Percentiles rank a stretch among this genome's conserved stretches.
Evolutionary conservation across 2,329 filamentous ascomycete species (phyloP).

Genomic region (Coniochaeta pulveracea): DNA sequence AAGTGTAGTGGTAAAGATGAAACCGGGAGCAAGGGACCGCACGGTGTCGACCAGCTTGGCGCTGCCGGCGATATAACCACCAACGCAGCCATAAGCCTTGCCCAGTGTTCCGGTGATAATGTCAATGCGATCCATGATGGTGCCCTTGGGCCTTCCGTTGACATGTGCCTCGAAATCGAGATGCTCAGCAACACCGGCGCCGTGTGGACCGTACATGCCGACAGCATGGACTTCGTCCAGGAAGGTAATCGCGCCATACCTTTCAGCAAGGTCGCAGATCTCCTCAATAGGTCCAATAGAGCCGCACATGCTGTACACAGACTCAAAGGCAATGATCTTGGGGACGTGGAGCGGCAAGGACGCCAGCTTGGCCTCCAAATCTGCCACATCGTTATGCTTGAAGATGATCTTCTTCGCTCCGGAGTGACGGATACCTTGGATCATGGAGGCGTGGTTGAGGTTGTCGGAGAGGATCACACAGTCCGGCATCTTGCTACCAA

Average conservation of each 20-base stretch:
- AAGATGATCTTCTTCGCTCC: conserved; percentile 96
- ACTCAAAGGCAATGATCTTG: conserved; percentile 98
- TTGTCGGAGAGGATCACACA: conserved; percentile 98
- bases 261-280: conserved; percentile 92
- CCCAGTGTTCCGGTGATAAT: conserved; percentile 97
- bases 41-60: conserved; percentile 81
- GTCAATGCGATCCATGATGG: conserved; percentile 89
- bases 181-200: conserved; percentile 93
- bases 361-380: conserved; percentile 85
- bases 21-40: conserved; percentile 87
- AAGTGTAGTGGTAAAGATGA: conserved; percentile 97
- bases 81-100: conserved; percentile 96
- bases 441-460: conserved; percentile 98
- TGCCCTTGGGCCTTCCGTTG: conserved; percentile 63
- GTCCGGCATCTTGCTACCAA: conserved; percentile 93
- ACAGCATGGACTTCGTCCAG: conserved; percentile 98
- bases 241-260: conserved; percentile 96
- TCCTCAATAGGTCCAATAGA: conserved; percentile 91
- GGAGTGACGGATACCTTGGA: conserved; percentile 95
- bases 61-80: conserved; percentile 92
- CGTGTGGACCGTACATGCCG: conserved; percentile 95
- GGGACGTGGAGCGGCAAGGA: conserved; percentile 74
- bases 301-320: conserved; percentile 98
- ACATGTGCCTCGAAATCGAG: conserved; percentile 84
- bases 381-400: conserved; percentile 93